These are phyloP conservation scores for Thermochaetoides thermophila DNA, from an alignment of 495 filamentous ascomycete species.

Conservation along the genomic window DNA sequence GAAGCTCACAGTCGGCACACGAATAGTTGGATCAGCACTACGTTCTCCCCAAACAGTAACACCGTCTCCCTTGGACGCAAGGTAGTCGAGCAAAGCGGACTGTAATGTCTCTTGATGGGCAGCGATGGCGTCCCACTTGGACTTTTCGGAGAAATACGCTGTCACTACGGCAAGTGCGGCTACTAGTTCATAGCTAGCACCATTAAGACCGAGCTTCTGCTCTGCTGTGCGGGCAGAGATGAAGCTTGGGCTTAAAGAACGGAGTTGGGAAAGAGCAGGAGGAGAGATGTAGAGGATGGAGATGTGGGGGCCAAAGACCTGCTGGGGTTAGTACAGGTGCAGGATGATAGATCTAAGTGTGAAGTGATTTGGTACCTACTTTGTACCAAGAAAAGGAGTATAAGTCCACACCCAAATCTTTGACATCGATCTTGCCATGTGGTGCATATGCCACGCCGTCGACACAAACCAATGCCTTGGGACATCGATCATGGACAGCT, in stretches of 20 bases:
- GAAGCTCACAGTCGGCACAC: slow-evolving; percentile 56
- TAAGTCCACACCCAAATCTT: slow-evolving; percentile 50
- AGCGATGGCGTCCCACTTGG: slow-evolving; percentile 37
- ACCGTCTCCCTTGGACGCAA: slow-evolving; percentile 26
- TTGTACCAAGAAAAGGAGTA: slow-evolving; percentile 71
- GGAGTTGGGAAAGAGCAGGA: slow-evolving; percentile 32
- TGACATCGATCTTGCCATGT: slow-evolving; percentile 52
- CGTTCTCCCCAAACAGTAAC: slow-evolving; percentile 44
- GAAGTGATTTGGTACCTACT: slow-evolving; percentile 16
- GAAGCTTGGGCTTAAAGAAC: slow-evolving; percentile 51
- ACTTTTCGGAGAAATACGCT: slow-evolving; percentile 35
- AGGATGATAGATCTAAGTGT: background rate
- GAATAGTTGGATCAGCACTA: slow-evolving; percentile 22
- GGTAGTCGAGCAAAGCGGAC: slow-evolving; percentile 38
- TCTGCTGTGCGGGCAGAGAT: slow-evolving; percentile 41
- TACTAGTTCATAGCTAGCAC: slow-evolving; percentile 52
- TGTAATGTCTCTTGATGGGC: slow-evolving; percentile 48
- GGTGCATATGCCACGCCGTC: slow-evolving; percentile 59
- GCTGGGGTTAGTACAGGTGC: background rate
- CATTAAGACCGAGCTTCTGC: slow-evolving; percentile 50
- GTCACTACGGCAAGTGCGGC: no score
- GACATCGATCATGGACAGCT: slow-evolving; percentile 33
- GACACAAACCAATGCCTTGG: slow-evolving; percentile 28
- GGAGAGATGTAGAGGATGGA: slow-evolving; percentile 48
- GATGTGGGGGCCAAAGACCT: slow-evolving; percentile 56